Percentiles rank a stretch among this genome's conserved stretches.
phyloP scores from a whole-genome alignment of 345 rosid species.

The Cardamine occulta region DNA sequence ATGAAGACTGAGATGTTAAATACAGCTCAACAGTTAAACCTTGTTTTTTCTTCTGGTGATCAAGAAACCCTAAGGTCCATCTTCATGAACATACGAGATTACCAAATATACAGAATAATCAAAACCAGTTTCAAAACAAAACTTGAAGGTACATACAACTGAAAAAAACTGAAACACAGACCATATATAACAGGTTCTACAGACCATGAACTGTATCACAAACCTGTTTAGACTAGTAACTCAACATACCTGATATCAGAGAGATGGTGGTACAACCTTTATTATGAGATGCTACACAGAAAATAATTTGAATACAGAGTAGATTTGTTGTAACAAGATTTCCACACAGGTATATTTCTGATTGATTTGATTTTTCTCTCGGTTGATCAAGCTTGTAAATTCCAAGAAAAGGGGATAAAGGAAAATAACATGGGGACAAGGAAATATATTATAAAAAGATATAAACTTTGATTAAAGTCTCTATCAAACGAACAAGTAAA shows the following conservation, averaged over 20 bases:
- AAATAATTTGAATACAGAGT: conserved; percentile 5
- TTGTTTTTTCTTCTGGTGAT: neutral
- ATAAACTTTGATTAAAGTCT: conserved; percentile 30
- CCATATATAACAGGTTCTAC: conserved; percentile 9
- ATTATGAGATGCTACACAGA: conserved; percentile 13
- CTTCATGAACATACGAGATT: conserved; percentile 20
- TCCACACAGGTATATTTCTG: conserved; percentile 9
- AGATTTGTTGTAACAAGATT: conserved; percentile 25
- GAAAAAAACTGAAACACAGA: conserved; percentile 7
- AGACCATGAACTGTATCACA: conserved; percentile 25
- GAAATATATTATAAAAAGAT: conserved; percentile 5
- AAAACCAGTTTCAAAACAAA: conserved; percentile 14
- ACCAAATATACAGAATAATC: conserved; percentile 14
- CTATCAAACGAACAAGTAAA: conserved; percentile 34
- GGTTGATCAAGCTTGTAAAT: conserved; percentile 43
- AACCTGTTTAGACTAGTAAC: neutral
- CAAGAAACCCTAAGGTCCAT: conserved; percentile 2
- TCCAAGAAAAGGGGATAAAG: conserved; percentile 46
- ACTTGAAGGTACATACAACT: conserved; percentile 21
- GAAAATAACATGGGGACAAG: conserved; percentile 30
- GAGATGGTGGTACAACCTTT: conserved; percentile 18
- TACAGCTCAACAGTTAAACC: conserved; percentile 5
- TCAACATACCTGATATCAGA: conserved; percentile 37
- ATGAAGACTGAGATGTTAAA: conserved; percentile 10
- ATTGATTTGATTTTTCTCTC: conserved; percentile 14